A percentile compares a stretch with the other conserved stretches of the same genome.
Conservation (phyloP, 345 rosid species). For the Combretum micranthum region DNA sequence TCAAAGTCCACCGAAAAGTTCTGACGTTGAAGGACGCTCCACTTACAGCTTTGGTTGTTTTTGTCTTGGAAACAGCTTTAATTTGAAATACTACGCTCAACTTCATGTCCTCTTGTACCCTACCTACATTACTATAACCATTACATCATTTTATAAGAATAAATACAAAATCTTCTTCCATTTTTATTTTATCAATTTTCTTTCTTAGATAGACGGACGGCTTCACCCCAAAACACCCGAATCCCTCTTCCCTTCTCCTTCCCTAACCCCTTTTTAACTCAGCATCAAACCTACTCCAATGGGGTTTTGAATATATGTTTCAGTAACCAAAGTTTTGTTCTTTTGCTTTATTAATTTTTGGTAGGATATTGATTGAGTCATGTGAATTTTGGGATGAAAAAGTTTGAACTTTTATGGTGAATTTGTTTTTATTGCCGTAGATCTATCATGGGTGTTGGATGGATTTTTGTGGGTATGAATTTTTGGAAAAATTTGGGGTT, state of each 20-base stretch:
- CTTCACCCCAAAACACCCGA: background rate
- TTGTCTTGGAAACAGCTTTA: slow-evolving; percentile 18
- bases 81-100: slow-evolving; percentile 38
- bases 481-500: background rate
- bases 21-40: background rate
- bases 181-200: background rate
- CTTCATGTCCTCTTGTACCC: slow-evolving; percentile 12
- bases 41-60: background rate
- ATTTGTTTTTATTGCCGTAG: background rate
- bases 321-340: no score
- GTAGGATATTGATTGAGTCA: no score
- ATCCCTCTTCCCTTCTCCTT: slow-evolving; percentile 1
- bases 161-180: background rate
- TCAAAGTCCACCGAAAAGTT: background rate
- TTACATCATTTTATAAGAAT: background rate
- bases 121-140: background rate
- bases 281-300: slow-evolving; percentile 3
- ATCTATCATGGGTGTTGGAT: slow-evolving; percentile 5
- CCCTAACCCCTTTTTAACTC: slow-evolving; percentile 1
- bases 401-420: background rate
- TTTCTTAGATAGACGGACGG: background rate
- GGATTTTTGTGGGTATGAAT: slow-evolving; percentile 6
- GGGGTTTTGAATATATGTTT: slow-evolving; percentile 6
- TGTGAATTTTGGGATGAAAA: background rate
- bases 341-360: no score